Evolutionary conservation across 1,284 basidiomycete species (phyloP), one percentile per base, ranked within the genome.

Genomic region (Farysia itapuensis): DNA sequence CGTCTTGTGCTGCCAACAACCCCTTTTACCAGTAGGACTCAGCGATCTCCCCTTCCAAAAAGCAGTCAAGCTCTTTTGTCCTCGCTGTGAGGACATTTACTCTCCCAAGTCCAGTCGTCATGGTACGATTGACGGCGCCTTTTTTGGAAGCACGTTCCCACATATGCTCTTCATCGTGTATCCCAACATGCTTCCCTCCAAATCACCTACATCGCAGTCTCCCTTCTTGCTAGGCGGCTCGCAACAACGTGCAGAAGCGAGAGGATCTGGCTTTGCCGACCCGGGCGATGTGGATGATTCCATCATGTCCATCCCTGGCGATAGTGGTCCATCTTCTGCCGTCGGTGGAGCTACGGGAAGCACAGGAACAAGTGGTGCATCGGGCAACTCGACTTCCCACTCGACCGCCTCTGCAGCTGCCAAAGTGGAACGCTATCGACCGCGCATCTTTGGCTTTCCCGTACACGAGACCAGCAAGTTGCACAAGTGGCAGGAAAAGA

Each of bases 121-220:
- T 42, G 73, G 72, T 15, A 73, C 74, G 7, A 74, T 76, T n/a
- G 74, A 76, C 35, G 74, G 74, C n/a, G 72, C 74, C 13, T 76
- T 73, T 37, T 76, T 76, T 33, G 74, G 74, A 13, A 70, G 61
- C 47, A 69, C 70, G 5, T 76, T 76, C 34, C 72, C 74, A 14
- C 74, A 76, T 37, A 75, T 76, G 70, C 56, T 76, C n/a, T 70
- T 89, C 83, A 51, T 82, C 79, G 33, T 84, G 78, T 53, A 93
- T 88, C 54, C 83, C 81, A 14, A 80, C 60, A 69, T 94, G 89
- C 11, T 87, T 82, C 45, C 85, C 80, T 60, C 59, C 34, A 74
- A 74, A 30, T 67, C 67, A 14, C 64, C 67, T 2, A 47, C 58
- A 2, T 42, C 57, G 4, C 68, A 64, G 39, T 64, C 65, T 13